Evolutionary conservation across 192 early-diverging fungal genomes (phyloP).

Genomic region (Rhizophagus clarus): DNA sequence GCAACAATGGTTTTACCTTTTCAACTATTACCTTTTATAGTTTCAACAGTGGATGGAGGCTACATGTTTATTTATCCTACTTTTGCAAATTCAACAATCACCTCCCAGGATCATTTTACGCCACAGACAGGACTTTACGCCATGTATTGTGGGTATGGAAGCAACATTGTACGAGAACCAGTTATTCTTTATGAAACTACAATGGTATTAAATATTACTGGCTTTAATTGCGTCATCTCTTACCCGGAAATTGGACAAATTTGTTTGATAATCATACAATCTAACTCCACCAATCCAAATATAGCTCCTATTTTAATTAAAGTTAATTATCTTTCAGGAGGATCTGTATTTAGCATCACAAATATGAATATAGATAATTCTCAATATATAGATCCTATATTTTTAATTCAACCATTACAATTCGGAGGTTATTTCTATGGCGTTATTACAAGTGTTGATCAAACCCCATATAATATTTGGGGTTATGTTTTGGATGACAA

Average conservation of each 20-base stretch:
- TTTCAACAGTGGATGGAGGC: neutral
- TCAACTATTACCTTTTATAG: neutral
- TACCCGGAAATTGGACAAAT: too few relatives aligned
- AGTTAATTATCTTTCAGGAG: neutral
- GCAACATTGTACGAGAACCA: too few relatives aligned
- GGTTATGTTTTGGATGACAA: neutral
- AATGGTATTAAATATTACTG: too few relatives aligned
- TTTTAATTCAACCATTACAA: neutral
- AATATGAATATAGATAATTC: too few relatives aligned
- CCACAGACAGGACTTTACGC: neutral
- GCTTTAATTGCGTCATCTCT: neutral
- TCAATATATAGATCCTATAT: too few relatives aligned
- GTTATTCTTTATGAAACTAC: too few relatives aligned
- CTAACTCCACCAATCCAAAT: too few relatives aligned
- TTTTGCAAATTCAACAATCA: too few relatives aligned
- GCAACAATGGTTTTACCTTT: neutral
- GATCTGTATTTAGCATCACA: neutral
- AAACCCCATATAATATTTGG: neutral
- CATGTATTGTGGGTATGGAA: neutral
- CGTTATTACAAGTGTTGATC: neutral
- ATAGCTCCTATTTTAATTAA: neutral
- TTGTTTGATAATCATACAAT: too few relatives aligned
- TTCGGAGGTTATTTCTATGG: neutral
- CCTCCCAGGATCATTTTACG: neutral
- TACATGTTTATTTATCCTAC: too few relatives aligned